Percentiles rank a stretch among this genome's conserved stretches.
Conservation (phyloP, 805 yeast genomes). For the Candida peoriensis region DNA sequence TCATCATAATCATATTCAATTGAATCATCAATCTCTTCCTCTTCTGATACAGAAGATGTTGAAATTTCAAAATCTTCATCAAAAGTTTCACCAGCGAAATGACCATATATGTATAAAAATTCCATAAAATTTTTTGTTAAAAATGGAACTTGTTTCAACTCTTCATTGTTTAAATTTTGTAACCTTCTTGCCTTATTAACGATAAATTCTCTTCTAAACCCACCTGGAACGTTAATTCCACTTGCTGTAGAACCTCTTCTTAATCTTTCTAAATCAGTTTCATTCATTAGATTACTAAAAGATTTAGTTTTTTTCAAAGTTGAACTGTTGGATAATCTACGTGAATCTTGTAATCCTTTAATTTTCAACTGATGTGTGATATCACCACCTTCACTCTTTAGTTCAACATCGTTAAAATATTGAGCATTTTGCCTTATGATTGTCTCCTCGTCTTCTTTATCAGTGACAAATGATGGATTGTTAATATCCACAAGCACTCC, state of each 20-base stretch:
- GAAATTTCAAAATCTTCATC: conserved; percentile 57
- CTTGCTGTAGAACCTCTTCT: conserved; percentile 64
- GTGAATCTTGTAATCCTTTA: no score
- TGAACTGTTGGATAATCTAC: conserved; percentile 4
- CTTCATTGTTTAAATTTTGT: conserved; percentile 21
- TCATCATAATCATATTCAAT: no score
- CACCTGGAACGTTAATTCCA: conserved; percentile 73
- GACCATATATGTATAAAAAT: conserved; percentile 74
- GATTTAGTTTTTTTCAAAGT: conserved; percentile 18
- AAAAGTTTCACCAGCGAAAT: conserved; percentile 79
- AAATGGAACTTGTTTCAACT: conserved; percentile 36
- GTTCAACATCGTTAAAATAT: conserved; percentile 14
- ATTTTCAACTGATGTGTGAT: conserved; percentile 20
- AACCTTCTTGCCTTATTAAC: conserved; percentile 29
- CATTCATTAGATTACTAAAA: conserved; percentile 16
- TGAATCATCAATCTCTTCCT: no score
- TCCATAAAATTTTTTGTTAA: conserved; percentile 71
- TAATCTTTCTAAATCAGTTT: conserved; percentile 5
- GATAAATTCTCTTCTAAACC: conserved; percentile 70
- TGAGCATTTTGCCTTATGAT: conserved; percentile 1
- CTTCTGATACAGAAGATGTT: conserved; percentile 32
- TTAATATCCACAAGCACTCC: conserved; percentile 11
- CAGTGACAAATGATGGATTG: conserved; percentile 11
- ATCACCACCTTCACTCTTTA: conserved; percentile 23
- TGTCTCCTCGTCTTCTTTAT: conserved; percentile 5